Percentiles rank a stretch among this genome's conserved stretches.
These are phyloP conservation scores for Sporothrix luriei DNA, from an alignment of 2,329 filamentous ascomycete species.

Conservation along the genomic window DNA sequence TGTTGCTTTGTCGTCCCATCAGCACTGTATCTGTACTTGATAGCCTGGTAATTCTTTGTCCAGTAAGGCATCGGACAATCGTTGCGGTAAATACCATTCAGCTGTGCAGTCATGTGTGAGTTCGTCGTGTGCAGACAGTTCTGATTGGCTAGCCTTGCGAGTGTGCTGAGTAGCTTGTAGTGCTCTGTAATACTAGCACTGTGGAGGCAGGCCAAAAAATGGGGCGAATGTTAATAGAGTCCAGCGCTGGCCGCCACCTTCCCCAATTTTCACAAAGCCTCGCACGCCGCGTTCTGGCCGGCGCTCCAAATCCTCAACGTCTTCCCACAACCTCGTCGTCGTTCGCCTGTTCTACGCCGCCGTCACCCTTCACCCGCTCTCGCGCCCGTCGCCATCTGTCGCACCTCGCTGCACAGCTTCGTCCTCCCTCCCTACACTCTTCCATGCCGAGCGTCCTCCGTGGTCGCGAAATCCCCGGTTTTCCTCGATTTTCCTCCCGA, in stretches of 20 bases:
- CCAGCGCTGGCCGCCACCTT: conserved; percentile 5
- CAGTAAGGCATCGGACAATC: background rate
- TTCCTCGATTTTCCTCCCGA: background rate
- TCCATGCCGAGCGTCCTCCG: background rate
- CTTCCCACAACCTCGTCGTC: background rate
- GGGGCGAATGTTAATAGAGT: background rate
- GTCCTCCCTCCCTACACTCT: no score
- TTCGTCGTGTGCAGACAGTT: background rate
- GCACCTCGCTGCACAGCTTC: background rate
- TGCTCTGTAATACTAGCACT: no score
- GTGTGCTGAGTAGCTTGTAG: background rate
- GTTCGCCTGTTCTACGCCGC: background rate
- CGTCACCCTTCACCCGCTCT: background rate
- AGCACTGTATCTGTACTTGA: conserved; percentile 1
- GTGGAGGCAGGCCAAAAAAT: conserved; percentile 14
- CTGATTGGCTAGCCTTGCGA: conserved; percentile 15
- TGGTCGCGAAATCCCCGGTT: background rate
- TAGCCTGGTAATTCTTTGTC: background rate
- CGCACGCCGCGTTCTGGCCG: background rate
- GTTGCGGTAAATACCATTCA: no score
- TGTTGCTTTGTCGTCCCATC: no score
- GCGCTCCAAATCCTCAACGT: conserved; percentile 1
- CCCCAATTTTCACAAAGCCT: conserved; percentile 18
- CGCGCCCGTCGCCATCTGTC: background rate
- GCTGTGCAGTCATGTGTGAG: background rate